Base-by-base conservation (phyloP, 495 filamentous ascomycete species). In the Aspergillus asperescens region DNA sequence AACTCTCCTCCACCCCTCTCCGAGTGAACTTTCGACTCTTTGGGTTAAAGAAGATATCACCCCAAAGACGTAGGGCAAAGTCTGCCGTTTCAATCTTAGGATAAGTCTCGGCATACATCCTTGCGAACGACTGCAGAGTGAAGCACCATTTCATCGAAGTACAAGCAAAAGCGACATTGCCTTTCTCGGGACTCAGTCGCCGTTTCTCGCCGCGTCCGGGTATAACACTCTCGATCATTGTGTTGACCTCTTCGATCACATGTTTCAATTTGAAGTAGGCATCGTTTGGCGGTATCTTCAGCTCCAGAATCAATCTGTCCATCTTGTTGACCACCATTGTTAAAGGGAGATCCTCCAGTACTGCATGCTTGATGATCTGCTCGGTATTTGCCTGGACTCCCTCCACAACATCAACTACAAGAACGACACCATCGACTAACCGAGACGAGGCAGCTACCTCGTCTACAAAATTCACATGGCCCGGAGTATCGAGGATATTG, bases 231-330 rank as follows among this genome's bases (percentile, higher is more conserved):
- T 96, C 91, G 63, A 98, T 97, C 60, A 90, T 76, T 0, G 88
- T 96, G 68, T 98, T 98, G 61, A 97, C 89, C 67, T 97, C 89
- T 69, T 98, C 93, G 59, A 98, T 85, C 19, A 95, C 91, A 69
- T 97, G 92, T 62, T 96, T 97, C 44, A 98, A 68, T 72, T 98
- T 98, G 80, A 96, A 97, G 67, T 97, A 98, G 20, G 93, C 93
- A 64, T 98, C 93, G 55, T 83, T 87, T 4, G 94, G 94, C 1
- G 94, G 94, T 13, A 98, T 78, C 67, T 95, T 94, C 47, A 98
- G 80, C 67, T 98, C 93, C 28, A 98, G 72, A 48, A 98, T 95
- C 49, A 98, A 72, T 32, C 93, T 83, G 58, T 98, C 93, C 83
- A 98, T 86, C 69, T 98, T 98, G 75, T 97, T 98, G 68, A 98